Base-by-base conservation (phyloP, 2,329 filamentous ascomycete genomes). In the Claviceps sp. region DNA sequence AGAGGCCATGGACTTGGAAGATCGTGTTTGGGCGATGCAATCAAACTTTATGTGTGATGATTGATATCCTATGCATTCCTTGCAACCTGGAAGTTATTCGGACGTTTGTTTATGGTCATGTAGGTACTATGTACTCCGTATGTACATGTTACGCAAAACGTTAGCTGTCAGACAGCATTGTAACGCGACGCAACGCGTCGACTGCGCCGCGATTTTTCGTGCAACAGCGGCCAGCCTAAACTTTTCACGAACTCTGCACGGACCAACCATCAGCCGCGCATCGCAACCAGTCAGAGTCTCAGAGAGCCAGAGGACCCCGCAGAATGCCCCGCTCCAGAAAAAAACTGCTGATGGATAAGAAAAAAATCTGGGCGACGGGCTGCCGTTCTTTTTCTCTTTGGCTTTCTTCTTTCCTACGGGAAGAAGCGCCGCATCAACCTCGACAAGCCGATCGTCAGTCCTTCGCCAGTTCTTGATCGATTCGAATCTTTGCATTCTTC, bases 341-440 rank as follows among this genome's bases (percentile, higher is more conserved):
- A 34, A 18, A 37, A 47, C 5, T 5, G 14, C 14, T 9, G 30
- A 46, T 34, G 30, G 9, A 34, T 34, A 14, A 37, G 20, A 47
- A 47, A 47, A 46, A 47, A 47, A 16, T 24, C n/a, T 47, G 9
- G 30, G 30, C 45, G 26, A 5, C n/a, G 4, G 16, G 5, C 43
- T 7, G 8, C 30, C 5, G n/a, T 6, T 37, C 20, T 37, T 18
- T 30, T 34, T 18, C 43, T 46, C 22, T 16, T 46, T 47, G 26
- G 45, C 45, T 47, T 47, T 67, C 64, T 65, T 70, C 72, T 67
- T 72, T 73, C 67, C 69, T 71, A 70, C 68, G 73, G 73, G 73
- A 75, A 75, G 73, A 75, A 74, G 72, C 72, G 66, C 67, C 62
- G 57, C 63, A 68, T 67, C 68, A 67, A 67, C 63, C 59, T 62